A percentile compares a stretch with the other conserved stretches of the same genome.
Evolutionary conservation across 768 basidiomycete species (phyloP).

Genomic region (Heimioporus sp.): DNA sequence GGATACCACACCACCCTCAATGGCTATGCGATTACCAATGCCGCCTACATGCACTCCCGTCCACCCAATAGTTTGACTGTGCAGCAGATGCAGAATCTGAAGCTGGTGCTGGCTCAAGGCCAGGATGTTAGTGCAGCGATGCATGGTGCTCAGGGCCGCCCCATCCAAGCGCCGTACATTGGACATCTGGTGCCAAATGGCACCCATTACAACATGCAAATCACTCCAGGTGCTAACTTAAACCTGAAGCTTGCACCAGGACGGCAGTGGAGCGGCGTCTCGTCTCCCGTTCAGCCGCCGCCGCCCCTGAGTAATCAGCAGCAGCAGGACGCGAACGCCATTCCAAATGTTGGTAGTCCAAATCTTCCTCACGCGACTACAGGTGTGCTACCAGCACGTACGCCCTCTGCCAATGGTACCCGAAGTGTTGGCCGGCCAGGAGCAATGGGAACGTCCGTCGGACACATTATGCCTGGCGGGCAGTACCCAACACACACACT

Average conservation of each 20-base stretch:
- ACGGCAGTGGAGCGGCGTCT: conserved; percentile 39
- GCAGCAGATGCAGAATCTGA: conserved; percentile 62
- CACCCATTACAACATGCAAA: conserved; percentile 30
- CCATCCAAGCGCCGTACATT: conserved; percentile 33
- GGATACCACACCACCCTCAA: conserved; percentile 50
- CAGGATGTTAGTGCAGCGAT: conserved; percentile 38
- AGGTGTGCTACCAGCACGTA: conserved; percentile 39
- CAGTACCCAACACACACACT: conserved; percentile 43
- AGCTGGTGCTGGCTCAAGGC: conserved; percentile 49
- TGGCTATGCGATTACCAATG: conserved; percentile 35
- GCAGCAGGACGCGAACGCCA: conserved; percentile 22
- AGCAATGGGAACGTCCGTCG: conserved; percentile 16
- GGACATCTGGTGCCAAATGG: conserved; percentile 30
- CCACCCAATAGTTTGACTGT: conserved; percentile 43
- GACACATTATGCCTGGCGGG: conserved; percentile 36
- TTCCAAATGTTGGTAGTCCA: conserved; percentile 36
- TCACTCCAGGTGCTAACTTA: conserved; percentile 21
- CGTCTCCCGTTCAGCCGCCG: conserved; percentile 22
- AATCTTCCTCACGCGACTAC: conserved; percentile 33
- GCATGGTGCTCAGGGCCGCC: conserved; percentile 34
- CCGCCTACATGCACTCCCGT: conserved; percentile 33
- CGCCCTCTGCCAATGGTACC: conserved; percentile 59
- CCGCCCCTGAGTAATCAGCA: conserved; percentile 20
- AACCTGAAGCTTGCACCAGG: conserved; percentile 38
- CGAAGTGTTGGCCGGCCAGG: conserved; percentile 39